Evolutionary conservation across 2,329 filamentous ascomycete genomes (phyloP).

Genomic region (Davidsoniella eucalypti): DNA sequence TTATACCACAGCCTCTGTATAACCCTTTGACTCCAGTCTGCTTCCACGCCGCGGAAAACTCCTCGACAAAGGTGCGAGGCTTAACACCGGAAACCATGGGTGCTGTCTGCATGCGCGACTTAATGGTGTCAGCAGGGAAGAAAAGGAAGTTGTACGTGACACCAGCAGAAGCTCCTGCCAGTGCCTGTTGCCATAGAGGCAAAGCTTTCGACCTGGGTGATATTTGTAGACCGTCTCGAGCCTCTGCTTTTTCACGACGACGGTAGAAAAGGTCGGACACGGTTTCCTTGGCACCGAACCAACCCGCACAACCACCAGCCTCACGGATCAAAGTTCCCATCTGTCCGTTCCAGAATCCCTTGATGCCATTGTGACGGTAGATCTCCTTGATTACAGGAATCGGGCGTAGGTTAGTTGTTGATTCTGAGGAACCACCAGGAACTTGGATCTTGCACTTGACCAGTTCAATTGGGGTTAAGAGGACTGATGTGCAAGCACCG

Average conservation of each 20-base stretch:
- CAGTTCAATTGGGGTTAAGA: conserved; percentile 88
- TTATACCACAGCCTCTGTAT: conserved; percentile 92
- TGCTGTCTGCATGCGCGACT: conserved; percentile 88
- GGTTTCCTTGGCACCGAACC: conserved; percentile 87
- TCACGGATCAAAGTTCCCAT: conserved; percentile 86
- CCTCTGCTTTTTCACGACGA: conserved; percentile 30
- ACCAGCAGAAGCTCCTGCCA: conserved; percentile 74
- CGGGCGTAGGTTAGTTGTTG: conserved; percentile 38
- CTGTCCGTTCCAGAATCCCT: conserved; percentile 91
- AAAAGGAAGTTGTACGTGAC: conserved; percentile 95
- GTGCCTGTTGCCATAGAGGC: conserved; percentile 71
- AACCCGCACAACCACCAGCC: conserved; percentile 80
- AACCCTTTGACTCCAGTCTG: conserved; percentile 69
- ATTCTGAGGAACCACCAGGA: conserved; percentile 21
- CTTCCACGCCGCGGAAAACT: conserved; percentile 59
- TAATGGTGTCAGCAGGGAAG: conserved; percentile 94
- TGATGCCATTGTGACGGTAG: conserved; percentile 64
- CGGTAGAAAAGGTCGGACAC: conserved; percentile 54
- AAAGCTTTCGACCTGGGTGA: conserved; percentile 46
- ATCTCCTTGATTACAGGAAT: conserved; percentile 60
- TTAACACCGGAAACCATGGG: conserved; percentile 41
- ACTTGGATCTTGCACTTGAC: conserved; percentile 99
- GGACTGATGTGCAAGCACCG: conserved; percentile 74
- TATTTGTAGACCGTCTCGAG: conserved; percentile 26
- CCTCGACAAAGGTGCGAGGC: conserved; percentile 53